Evolutionary conservation across 371 early-diverging fungal species (phyloP).

Genomic region (Batrachochytrium dendrobatidis): DNA sequence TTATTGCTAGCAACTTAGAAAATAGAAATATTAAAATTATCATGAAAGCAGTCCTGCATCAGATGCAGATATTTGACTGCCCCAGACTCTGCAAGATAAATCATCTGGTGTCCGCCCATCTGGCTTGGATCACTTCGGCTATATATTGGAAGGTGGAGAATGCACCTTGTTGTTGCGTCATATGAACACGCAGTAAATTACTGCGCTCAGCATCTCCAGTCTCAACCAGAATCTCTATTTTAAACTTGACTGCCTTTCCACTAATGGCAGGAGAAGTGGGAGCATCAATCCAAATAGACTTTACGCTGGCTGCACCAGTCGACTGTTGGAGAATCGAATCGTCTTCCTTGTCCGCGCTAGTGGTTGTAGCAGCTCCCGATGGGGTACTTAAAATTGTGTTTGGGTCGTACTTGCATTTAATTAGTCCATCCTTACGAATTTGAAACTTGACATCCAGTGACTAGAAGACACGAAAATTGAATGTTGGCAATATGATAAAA

Average conservation of each 20-base stretch:
- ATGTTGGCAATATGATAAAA: not conserved
- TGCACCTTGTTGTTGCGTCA: slow-evolving; percentile 38
- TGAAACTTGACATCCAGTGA: slow-evolving; percentile 22
- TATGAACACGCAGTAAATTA: slow-evolving; percentile 13
- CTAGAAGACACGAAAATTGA: slow-evolving; percentile 3
- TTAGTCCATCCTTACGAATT: slow-evolving; percentile 21
- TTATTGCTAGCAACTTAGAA: too few relatives aligned
- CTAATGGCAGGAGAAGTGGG: not conserved
- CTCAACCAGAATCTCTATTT: slow-evolving; percentile 34
- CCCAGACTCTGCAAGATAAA: not conserved
- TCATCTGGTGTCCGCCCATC: slow-evolving; percentile 15
- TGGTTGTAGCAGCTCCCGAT: not conserved
- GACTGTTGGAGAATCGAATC: too few relatives aligned
- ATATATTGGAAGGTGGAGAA: slow-evolving; percentile 7
- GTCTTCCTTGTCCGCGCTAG: not conserved
- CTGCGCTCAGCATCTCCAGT: not conserved
- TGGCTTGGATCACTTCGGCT: slow-evolving; percentile 8
- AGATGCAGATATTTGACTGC: too few relatives aligned
- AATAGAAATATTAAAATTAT: too few relatives aligned
- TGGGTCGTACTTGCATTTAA: slow-evolving; percentile 42
- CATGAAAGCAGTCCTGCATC: too few relatives aligned
- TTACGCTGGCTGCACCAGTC: not conserved
- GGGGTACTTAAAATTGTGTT: not conserved
- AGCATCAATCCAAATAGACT: slow-evolving; percentile 6
- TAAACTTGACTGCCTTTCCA: slow-evolving; percentile 44